Evolutionary conservation across 176 grass and related monocot genomes (phyloP).

Genomic region (Phoenix dactylifera): DNA sequence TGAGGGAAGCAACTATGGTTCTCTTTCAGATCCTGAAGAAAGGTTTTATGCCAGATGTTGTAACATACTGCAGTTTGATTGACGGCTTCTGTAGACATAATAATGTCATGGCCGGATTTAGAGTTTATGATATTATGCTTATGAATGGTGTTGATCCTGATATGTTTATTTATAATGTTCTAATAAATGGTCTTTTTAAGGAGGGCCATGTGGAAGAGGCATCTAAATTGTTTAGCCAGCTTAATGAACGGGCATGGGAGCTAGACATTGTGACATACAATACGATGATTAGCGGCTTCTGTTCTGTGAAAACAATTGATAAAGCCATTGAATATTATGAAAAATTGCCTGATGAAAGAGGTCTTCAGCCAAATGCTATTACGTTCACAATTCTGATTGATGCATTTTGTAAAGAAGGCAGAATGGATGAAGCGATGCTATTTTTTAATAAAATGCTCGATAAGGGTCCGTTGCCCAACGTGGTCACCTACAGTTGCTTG

Average conservation of each 20-base stretch:
- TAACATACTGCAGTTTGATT: not conserved
- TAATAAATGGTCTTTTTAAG: conserved; percentile 17
- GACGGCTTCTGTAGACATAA: too few relatives aligned
- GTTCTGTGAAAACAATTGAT: conserved; percentile 10
- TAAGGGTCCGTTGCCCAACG: too few relatives aligned
- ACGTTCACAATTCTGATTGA: conserved; percentile 14
- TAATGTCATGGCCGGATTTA: too few relatives aligned
- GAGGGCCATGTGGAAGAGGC: not conserved
- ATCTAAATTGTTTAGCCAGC: conserved; percentile 2
- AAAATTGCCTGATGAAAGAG: not conserved
- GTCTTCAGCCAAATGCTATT: conserved; percentile 9
- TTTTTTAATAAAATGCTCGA: conserved; percentile 11
- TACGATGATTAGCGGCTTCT: conserved; percentile 16
- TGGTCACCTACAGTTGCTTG: too few relatives aligned
- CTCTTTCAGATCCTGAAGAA: conserved; percentile 16
- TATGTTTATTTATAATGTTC: conserved; percentile 15
- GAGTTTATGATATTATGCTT: not conserved
- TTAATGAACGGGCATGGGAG: not conserved
- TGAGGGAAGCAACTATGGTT: conserved; percentile 4
- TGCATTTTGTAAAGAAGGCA: conserved; percentile 18
- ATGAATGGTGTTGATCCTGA: conserved; percentile 9
- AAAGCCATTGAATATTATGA: not conserved
- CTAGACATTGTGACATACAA: conserved; percentile 11
- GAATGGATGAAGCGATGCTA: conserved; percentile 9
- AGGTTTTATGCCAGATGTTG: conserved; percentile 1